These are phyloP conservation scores for Thamnidium elegans DNA, from an alignment of 192 early-diverging fungal species.

Conservation along the genomic window DNA sequence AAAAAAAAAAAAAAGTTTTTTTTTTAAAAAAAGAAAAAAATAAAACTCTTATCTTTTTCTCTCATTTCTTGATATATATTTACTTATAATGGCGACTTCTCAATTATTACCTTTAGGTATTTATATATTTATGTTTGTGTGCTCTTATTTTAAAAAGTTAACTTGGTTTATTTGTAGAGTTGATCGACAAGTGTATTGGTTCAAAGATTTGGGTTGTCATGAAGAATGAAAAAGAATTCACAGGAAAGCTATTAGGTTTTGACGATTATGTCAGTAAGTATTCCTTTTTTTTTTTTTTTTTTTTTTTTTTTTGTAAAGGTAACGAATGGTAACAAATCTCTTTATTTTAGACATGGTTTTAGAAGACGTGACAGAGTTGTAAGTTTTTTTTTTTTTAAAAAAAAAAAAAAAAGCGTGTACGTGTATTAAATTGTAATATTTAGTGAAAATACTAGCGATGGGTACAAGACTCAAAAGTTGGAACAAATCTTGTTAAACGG, in stretches of 20 bases:
- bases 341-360: conserved; percentile 83
- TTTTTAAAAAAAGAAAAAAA: background rate
- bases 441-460: conserved; percentile 78
- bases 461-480: conserved; percentile 70
- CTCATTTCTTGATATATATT: no score
- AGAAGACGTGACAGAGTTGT: conserved; percentile 95
- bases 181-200: conserved; percentile 98
- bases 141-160: background rate
- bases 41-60: no score
- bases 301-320: background rate
- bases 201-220: conserved; percentile 97
- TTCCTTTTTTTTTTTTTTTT: background rate
- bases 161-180: conserved; percentile 54
- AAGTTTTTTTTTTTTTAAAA: conserved; percentile 32
- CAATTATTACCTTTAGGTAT: conserved; percentile 38
- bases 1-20: background rate
- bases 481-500: conserved; percentile 95
- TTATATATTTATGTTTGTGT: background rate
- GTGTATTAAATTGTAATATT: background rate
- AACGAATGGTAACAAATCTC: background rate
- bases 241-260: conserved; percentile 93
- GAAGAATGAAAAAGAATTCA: conserved; percentile 97
- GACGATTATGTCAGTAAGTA: conserved; percentile 92
- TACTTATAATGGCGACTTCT: conserved; percentile 16
- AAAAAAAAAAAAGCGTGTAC: conserved; percentile 2